Evolutionary conservation across 805 yeast genomes (phyloP), one percentile per base, ranked within the genome.

Genomic region (Candida jianshihensis): DNA sequence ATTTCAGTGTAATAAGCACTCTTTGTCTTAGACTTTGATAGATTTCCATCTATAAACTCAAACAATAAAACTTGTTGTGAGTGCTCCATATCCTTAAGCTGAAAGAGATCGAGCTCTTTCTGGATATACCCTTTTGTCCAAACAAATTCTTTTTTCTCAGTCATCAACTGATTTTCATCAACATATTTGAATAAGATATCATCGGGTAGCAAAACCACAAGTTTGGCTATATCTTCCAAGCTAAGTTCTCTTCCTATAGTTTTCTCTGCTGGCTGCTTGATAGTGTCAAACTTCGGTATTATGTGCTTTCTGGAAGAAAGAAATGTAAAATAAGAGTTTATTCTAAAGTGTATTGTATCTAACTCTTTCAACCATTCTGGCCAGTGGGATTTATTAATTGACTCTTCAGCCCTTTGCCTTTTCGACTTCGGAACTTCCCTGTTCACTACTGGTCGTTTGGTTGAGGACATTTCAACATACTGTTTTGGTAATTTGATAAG

Each of bases 161-260:
- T 51, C 6, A 54, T 56, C 10, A 78, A 51, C 46, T 79, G 89
- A 49, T 81, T 80, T 53, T 81, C 87, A 54, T 89, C 96, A 30
- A 82, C 78, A 54, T 84, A 89, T 34, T 77, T 83, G 49, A 79
- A 78, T 2, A 76, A 61, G 11, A 84, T 73, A 33, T 83, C 90
- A 19, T 71, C 63, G 0, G 95, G 95, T 2, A 84, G 54, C 7
- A 88, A 49, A 8, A 63, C 69, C 31, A 68, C 72, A 22, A 89
- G 67, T 38, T 69, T 66, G 2, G 94, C 84, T 25, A 82, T 68
- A 54, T 86, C 95, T 9, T 65, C 57, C 10, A 59, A 51, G 1
- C 66, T 61, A 13, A 75, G 48, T 7, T 58, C 58, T 18, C 77
- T 50, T n/a, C 61, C 60, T 4, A 78, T 54, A 3, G 70, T 66